Conservation (phyloP, 306 rosid species). For the Trifolium subterraneum region DNA sequence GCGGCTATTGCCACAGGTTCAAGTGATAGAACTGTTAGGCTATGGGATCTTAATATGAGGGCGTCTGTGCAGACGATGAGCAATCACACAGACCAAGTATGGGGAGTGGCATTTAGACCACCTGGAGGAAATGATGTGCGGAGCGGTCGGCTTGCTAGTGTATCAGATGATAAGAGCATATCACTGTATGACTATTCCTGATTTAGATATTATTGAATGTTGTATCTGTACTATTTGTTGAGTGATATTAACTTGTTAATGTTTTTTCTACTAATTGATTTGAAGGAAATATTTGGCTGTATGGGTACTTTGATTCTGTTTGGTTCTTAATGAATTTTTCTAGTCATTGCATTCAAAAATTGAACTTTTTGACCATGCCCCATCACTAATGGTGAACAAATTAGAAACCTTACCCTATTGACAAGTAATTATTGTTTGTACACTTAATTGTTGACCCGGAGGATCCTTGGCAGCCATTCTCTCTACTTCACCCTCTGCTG, state of each 20-base stretch:
- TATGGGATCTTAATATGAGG: conserved; percentile 91
- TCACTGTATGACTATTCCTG: conserved; percentile 86
- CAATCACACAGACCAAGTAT: conserved; percentile 93
- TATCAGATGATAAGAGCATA: conserved; percentile 94
- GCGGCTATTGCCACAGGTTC: conserved; percentile 91
- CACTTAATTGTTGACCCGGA: not conserved
- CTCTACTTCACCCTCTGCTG: no score
- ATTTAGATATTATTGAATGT: conserved; percentile 26
- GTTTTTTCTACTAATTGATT: conserved; percentile 34
- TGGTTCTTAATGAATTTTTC: conserved; percentile 13
- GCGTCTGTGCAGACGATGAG: conserved; percentile 96
- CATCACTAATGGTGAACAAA: conserved; percentile 17
- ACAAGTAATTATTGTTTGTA: not conserved
- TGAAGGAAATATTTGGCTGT: conserved; percentile 44
- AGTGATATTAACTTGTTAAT: conserved; percentile 15
- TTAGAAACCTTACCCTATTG: not conserved
- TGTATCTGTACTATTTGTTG: conserved; percentile 38
- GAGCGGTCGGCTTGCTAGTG: conserved; percentile 87
- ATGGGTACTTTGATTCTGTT: conserved; percentile 32
- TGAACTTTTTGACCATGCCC: not conserved
- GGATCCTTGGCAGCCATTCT: no score
- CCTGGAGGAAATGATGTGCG: conserved; percentile 67
- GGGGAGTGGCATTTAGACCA: conserved; percentile 96
- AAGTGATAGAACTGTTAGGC: conserved; percentile 90
- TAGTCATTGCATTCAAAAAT: conserved; percentile 22